Base-by-base conservation (phyloP, 106 monocot genomes). In the Triglochin maritima region DNA sequence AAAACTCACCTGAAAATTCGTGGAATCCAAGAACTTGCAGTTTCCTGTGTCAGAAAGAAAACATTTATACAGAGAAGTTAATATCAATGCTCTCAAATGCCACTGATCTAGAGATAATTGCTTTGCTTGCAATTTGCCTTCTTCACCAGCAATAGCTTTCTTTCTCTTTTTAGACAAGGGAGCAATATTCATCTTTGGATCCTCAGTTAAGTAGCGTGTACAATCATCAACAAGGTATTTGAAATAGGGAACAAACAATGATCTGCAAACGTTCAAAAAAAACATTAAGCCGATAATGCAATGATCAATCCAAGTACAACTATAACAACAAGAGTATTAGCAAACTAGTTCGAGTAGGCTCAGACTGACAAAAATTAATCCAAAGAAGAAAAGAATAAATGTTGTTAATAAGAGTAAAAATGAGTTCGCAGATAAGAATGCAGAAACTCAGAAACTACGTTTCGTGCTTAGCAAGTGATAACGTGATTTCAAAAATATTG, bases 171-270 rank as follows among this genome's bases (percentile, higher is more conserved):
- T 72, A 29, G 74, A 67, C 12, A 53, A 68, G 62, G 63, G 53
- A 50, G 13, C 48, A 49, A 69, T 63, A 66, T 78, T 68, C 15
- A 53, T 9, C 65, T 62, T 66, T 65, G 61, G 70, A 72, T 82
- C 78, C 59, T 84, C 84, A 66, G 78, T 79, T 49, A 92, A 78
- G 77, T 82, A 77, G 14, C 56, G 78, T 3, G 71, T 71, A 16
- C 77, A 87, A 51, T 82, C 75, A 63, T 91, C 84, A 64, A 88
- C 50, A 74, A 98, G 77, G 77, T 92, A 88, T 70, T 98, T 98
- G 88, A 92, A 98, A 70, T 92, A 98, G 71, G 98, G 98, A 59
- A 92, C 84, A 74, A 98, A 98, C 54, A 98, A 69, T 17, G 98
- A 88, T 73, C 98, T 98, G 83, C 51, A 71, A 47, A 53, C 29